Evolutionary conservation across 768 basidiomycete species (phyloP), one percentile per base, ranked within the genome.

Genomic region (Lepiota venenata): DNA sequence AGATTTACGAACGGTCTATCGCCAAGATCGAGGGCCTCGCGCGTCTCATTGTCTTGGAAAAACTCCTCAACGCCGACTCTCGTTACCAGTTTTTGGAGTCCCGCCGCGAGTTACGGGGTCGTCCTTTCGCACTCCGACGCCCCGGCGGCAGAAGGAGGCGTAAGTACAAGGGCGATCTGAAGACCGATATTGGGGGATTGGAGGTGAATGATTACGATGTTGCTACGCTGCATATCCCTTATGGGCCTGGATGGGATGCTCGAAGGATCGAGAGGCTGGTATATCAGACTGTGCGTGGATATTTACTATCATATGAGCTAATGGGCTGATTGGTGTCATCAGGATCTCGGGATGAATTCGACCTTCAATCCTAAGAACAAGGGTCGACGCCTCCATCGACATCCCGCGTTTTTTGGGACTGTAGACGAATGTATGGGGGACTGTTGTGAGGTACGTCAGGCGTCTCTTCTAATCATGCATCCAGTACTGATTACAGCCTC

Each of bases 351-450:
- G 20, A 79, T 82, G 81, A 81, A 81, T 54, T 82, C 82, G 2
- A 79, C 80, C 1, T 85, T 76, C 64, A 84, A 84, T 52, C 81
- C 82, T 1, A 83, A 81, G 69, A 84, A 85, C 66, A 80, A 83
- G 58, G 75, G 72, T 10, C 71, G 82, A 11, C 70, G 76, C 2
- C 73, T 86, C 2, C 83, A 86, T 69, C 80, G 82, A 27, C 83
- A 86, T 58, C 77, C 80, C 8, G 82, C 82, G 1, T 85, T 82
- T 66, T 84, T 84, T 56, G 83, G 84, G 5, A 80, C 74, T 0
- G 74, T 80, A 61, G 60, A 73, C 48, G 82, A 86, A 55, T 79
- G 78, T 44, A 50, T 84, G 16, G 81, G 79, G 56, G 84, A 85
- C 50, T 84, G 82, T 58, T 85, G 83, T 64, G 82, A 81, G 73